Conservation (phyloP, 2,329 filamentous ascomycete species). For the Colletotrichum karsti region DNA sequence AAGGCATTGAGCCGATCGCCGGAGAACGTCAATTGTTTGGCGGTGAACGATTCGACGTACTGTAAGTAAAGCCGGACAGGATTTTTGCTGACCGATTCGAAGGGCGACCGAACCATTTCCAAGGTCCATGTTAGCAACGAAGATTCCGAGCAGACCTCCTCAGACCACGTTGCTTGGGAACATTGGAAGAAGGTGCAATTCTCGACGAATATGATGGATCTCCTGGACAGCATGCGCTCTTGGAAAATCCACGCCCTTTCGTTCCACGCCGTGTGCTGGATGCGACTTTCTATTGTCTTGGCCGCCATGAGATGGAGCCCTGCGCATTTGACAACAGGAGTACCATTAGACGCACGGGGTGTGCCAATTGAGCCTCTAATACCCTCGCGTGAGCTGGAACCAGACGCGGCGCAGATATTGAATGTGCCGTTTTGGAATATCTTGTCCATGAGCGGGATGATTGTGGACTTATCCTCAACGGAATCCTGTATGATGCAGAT, state of each 20-base stretch:
- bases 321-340: background rate
- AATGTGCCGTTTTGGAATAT: background rate
- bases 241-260: background rate
- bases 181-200: background rate
- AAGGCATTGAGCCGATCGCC: background rate
- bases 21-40: background rate
- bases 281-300: background rate
- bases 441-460: background rate
- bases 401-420: background rate
- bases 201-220: background rate
- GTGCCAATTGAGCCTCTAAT: background rate
- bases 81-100: background rate
- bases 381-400: background rate
- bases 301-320: background rate
- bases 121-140: background rate
- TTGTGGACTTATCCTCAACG: background rate
- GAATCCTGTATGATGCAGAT: background rate
- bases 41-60: background rate
- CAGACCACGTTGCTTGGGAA: background rate
- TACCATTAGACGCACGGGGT: too few species aligned
- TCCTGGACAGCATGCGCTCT: background rate
- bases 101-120: background rate
- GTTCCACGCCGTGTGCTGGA: background rate
- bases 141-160: background rate
- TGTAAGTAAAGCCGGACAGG: background rate